phyloP scores from a whole-genome alignment of 2,329 filamentous ascomycete genomes.

The Phyllosticta ampelicida region DNA sequence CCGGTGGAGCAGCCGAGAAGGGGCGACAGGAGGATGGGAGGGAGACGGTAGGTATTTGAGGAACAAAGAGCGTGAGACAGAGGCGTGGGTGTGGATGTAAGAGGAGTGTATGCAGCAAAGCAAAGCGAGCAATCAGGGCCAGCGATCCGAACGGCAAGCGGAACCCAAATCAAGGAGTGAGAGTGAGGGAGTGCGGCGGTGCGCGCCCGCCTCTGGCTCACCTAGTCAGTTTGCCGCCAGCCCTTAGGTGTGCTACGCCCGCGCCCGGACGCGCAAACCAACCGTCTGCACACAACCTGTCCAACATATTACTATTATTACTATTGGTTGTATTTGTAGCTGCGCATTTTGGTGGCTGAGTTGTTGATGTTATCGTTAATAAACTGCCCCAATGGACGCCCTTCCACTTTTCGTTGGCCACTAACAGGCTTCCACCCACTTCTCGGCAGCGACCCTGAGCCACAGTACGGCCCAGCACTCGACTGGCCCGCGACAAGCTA shows the following conservation, averaged over 20 bases:
- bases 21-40: not conserved
- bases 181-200: conserved; percentile 9
- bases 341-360: no score
- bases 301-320: no score
- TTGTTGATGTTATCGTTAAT: no score
- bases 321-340: no score
- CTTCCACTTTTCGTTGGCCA: not conserved
- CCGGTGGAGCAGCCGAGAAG: not conserved
- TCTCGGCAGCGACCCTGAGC: not conserved
- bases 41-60: not conserved
- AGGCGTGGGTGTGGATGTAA: not conserved
- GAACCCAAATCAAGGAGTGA: conserved; percentile 3
- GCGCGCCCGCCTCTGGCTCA: conserved; percentile 6
- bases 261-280: not conserved
- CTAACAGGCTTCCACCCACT: no score
- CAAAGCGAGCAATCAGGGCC: no score
- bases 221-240: not conserved
- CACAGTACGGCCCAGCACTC: not conserved
- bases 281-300: not conserved
- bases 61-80: not conserved
- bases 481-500: not conserved
- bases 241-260: not conserved
- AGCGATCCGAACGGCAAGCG: conserved; percentile 2
- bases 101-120: not conserved
- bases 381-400: no score